Evolutionary conservation across 164 flowering plant genomes (phyloP).

Genomic region (Platanus orientalis): DNA sequence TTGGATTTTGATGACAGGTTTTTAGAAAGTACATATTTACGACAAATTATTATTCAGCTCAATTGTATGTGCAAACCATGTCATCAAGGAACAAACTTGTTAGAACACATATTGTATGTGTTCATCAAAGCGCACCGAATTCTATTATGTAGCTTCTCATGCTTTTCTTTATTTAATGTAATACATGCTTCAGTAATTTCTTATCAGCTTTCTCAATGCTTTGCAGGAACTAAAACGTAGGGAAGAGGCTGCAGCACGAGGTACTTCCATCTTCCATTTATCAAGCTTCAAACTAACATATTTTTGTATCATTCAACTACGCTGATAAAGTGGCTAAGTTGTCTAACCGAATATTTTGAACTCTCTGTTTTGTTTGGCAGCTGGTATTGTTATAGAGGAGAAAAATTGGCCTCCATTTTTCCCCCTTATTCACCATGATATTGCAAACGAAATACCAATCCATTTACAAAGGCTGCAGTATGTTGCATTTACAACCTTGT

Average conservation of each 20-base stretch:
- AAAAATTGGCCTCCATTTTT: constrained; percentile 94
- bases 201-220: constrained; percentile 12
- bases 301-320: not conserved
- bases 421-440: constrained; percentile 90
- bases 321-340: not conserved
- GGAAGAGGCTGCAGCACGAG: constrained; percentile 96
- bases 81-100: too few species aligned
- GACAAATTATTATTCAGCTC: too few species aligned
- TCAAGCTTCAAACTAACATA: constrained; percentile 2
- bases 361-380: constrained; percentile 37
- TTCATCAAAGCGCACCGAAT: too few species aligned
- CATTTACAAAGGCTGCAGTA: constrained; percentile 77
- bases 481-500: constrained; percentile 70
- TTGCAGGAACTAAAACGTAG: constrained; percentile 73
- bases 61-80: too few species aligned
- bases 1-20: too few species aligned
- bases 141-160: not conserved
- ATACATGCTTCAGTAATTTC: not conserved
- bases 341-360: not conserved
- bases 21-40: too few species aligned
- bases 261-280: constrained; percentile 26
- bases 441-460: constrained; percentile 85
- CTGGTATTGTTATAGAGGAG: constrained; percentile 81
- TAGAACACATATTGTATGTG: too few species aligned
- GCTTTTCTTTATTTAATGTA: not conserved